phyloP scores from a whole-genome alignment of 2,329 filamentous ascomycete genomes.

The Alternaria solani region DNA sequence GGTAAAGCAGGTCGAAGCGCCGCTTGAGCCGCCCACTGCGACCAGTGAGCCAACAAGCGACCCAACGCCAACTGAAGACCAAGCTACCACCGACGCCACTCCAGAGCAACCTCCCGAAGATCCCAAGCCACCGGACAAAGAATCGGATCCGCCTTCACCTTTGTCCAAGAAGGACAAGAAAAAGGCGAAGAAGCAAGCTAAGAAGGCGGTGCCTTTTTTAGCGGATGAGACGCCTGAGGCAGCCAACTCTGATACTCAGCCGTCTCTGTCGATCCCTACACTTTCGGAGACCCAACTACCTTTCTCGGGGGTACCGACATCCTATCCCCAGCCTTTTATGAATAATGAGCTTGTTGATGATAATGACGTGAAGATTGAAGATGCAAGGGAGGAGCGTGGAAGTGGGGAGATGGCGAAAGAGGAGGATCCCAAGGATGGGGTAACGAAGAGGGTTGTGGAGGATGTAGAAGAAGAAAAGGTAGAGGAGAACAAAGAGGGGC shows the following conservation, averaged over 20 bases:
- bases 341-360: constrained; percentile 36
- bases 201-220: constrained; percentile 42
- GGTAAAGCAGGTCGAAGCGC: constrained; percentile 9
- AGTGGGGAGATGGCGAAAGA: constrained; percentile 1
- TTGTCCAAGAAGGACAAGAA: constrained; percentile 34
- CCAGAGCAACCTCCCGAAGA: constrained; percentile 9
- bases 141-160: constrained; percentile 17
- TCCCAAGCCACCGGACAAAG: constrained; percentile 13
- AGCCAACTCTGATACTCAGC: constrained; percentile 44
- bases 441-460: constrained; percentile 3
- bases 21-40: not conserved
- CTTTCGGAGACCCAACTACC: constrained; percentile 40
- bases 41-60: constrained; percentile 3
- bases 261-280: constrained; percentile 39
- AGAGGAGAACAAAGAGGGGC: constrained; percentile 14
- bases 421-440: not conserved
- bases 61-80: constrained; percentile 4
- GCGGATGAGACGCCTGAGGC: constrained; percentile 44
- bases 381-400: constrained; percentile 9
- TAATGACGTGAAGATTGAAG: constrained; percentile 14
- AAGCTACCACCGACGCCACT: not conserved
- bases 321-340: constrained; percentile 35
- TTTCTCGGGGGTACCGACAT: constrained; percentile 42
- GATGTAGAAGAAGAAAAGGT: not conserved
- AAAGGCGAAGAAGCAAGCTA: constrained; percentile 35